phyloP scores from a whole-genome alignment of 805 yeast species.

The Ogataea zsoltii region DNA sequence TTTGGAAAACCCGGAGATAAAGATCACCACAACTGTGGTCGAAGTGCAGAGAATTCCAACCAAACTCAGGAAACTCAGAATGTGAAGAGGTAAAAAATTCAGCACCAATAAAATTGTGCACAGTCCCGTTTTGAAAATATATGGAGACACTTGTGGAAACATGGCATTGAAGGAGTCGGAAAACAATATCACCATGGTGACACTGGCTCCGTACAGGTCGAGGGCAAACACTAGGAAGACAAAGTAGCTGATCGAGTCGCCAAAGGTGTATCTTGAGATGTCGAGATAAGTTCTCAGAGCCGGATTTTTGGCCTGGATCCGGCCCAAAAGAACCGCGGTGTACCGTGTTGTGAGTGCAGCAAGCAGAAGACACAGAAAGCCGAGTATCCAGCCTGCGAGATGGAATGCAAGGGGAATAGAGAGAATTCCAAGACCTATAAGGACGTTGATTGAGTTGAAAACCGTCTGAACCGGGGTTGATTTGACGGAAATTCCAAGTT shows the following conservation, averaged over 20 bases:
- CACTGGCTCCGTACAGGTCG: slow-evolving; percentile 62
- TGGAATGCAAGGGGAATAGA: slow-evolving; percentile 71
- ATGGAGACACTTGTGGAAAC: slow-evolving; percentile 41
- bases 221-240: slow-evolving; percentile 52
- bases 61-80: slow-evolving; percentile 67
- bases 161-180: slow-evolving; percentile 57
- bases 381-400: slow-evolving; percentile 66
- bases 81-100: slow-evolving; percentile 69
- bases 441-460: slow-evolving; percentile 74
- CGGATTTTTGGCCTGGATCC: slow-evolving; percentile 42
- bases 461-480: slow-evolving; percentile 75
- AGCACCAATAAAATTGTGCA: slow-evolving; percentile 42
- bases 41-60: slow-evolving; percentile 73
- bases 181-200: slow-evolving; percentile 58
- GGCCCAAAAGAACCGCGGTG: slow-evolving; percentile 57
- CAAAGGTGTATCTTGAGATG: slow-evolving; percentile 53
- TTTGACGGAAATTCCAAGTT: slow-evolving; percentile 31
- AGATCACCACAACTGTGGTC: slow-evolving; percentile 57
- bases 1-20: slow-evolving; percentile 65
- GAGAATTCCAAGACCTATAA: slow-evolving; percentile 74
- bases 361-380: slow-evolving; percentile 41
- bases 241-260: slow-evolving; percentile 41
- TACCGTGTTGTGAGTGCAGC: slow-evolving; percentile 52
- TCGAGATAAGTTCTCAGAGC: slow-evolving; percentile 56
- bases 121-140: slow-evolving; percentile 44